Base-by-base conservation (phyloP, 2,329 filamentous ascomycete genomes). In the Cladosporium sp. region DNA sequence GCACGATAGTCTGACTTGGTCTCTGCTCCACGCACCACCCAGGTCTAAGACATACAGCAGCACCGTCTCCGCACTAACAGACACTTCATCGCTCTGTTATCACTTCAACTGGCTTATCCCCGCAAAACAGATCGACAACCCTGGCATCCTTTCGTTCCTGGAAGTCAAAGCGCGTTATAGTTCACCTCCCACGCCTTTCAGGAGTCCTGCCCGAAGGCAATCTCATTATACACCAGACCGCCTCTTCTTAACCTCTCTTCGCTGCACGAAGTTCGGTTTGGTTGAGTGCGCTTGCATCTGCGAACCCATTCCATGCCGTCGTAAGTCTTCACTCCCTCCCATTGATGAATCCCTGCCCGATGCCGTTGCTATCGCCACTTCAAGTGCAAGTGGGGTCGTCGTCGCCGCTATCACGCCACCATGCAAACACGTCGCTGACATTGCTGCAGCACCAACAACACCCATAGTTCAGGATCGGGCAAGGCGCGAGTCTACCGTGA, bases 281-380 rank as follows among this genome's bases (percentile, higher is more conserved):
- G 66, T 70, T 58, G 65, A 70, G 66, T 65, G 67, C 66, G 66
- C 44, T 64, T 57, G 65, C 64, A 67, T 65, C 66, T 65, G 68
- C 59, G 66, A 64, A 36, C 64, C 51, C 69, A 65, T 68, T 70
- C 67, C 67, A 72, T 71, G 71, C 70, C 69, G 69, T 71, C 65
- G 71, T 70, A 70, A 59, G 61, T 64, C 61, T 49, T 64, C 65
- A 21, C 52, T 58, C 34, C 18, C 41, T 44, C 44, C 44, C 38
- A 34, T 58, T 18, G 38, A 49, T 51, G 51, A 54, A 65, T 52
- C 44, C 49, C 30, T 63, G 49, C 55, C 58, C 52, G 47, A 62
- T 54, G 61, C n/a, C n/a, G 10, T 38, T 34, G 52, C 30, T n/a
- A 24, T 12, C n/a, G 41, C n/a, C n/a, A 47, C 51, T 30, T 18